Evolutionary conservation across 148 eudicot genomes (phyloP), one percentile per base, ranked within the genome.

Genomic region (Spergularia bocconei): DNA sequence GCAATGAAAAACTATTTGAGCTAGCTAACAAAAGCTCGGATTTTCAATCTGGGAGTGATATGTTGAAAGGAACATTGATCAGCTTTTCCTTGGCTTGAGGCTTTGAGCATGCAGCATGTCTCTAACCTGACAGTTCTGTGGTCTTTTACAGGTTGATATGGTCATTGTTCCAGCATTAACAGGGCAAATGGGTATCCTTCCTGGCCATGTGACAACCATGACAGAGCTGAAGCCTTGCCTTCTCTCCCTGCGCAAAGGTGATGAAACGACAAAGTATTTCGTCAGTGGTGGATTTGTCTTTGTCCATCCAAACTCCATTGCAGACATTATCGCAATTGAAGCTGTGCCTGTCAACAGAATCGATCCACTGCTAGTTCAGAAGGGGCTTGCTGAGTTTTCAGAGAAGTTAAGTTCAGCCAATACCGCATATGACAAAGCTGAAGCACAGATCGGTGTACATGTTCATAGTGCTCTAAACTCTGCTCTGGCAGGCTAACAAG

Each of bases 181-280:
- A 4, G 97, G 97, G 41, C 87, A 90, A 77, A 88, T 92, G 95
- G 91, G 97, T 75, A 79, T 90, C 77, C 86, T 86, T 58, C 95
- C 93, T 6, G 97, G 97, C 50, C 95, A 92, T 4, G 81, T 89
- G 17, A 73, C 95, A 15, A 82, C 90, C 67, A 87, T 92, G 69
- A 77, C 93, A 2, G 97, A 92, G 80, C 89, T 92, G 53, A 90
- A 89, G 63, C 92, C 91, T 0, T 94, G 97, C 41, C 63, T 87
- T 33, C 72, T 92, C 69, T 77, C 89, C 0, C 85, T 92, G 47
- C 97, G 87, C n/a, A 81, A 92, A 59, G 94, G 88, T 2, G 82
- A 71, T 19, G 87, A 90, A 50, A 86, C 85, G 61, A 77, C 80
- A 0, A 87, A 91, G 75, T 91, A 88, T 61, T 88, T 90, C 55